These are phyloP conservation scores for Cyberlindnera veronae DNA, from an alignment of 805 yeast genomes.

Conservation along the genomic window DNA sequence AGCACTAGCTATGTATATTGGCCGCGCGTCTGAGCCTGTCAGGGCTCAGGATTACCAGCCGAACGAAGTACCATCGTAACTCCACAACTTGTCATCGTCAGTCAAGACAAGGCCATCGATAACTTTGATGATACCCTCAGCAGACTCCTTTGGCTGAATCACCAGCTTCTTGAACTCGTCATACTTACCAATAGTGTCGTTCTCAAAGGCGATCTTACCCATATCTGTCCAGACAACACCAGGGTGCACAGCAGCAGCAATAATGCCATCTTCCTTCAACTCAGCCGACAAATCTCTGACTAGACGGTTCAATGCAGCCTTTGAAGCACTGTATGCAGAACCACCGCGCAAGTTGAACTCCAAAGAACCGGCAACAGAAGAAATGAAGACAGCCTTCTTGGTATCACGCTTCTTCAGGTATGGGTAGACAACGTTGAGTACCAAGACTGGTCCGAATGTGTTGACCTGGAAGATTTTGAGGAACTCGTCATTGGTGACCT, in stretches of 20 bases:
- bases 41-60: no score
- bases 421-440: slow-evolving; percentile 10
- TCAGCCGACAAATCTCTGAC: slow-evolving; percentile 29
- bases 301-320: slow-evolving; percentile 36
- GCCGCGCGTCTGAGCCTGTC: no score
- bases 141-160: no score
- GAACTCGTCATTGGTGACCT: slow-evolving; percentile 1
- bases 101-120: no score
- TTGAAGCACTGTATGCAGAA: slow-evolving; percentile 35
- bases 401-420: slow-evolving; percentile 18
- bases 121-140: no score
- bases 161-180: no score
- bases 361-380: slow-evolving; percentile 29
- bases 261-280: slow-evolving; percentile 27
- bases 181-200: no score
- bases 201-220: no score
- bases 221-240: slow-evolving; percentile 39
- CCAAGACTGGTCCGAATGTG: slow-evolving; percentile 10
- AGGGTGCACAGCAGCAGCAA: slow-evolving; percentile 35
- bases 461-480: slow-evolving; percentile 5
- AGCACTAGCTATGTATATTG: no score
- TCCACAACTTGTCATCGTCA: no score
- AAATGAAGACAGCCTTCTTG: slow-evolving; percentile 28
- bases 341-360: slow-evolving; percentile 9
- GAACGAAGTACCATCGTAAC: no score